phyloP scores from a whole-genome alignment of 441 rosid species.

The Daphne laureola region DNA sequence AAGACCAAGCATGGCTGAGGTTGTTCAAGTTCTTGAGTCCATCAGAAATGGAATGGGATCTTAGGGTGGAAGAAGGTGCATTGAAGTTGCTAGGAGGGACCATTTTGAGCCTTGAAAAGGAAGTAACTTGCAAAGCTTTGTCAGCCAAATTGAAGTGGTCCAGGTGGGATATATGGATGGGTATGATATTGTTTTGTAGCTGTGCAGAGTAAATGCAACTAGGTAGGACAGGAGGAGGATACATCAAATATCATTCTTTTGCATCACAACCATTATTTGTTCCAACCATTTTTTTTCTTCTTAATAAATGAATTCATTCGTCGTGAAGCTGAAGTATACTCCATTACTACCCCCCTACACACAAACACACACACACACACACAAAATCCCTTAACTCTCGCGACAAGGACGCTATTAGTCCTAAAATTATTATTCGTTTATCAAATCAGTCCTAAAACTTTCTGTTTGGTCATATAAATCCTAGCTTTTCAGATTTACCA shows the following conservation, averaged over 20 bases:
- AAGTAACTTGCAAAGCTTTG: conserved; percentile 8
- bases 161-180: conserved; percentile 17
- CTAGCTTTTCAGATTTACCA: too few relatives aligned
- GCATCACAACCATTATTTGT: conserved; percentile 26
- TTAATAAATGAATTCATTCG: conserved; percentile 35
- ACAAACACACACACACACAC: too few relatives aligned
- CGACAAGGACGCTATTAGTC: too few relatives aligned
- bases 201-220: conserved; percentile 23
- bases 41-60: conserved; percentile 59
- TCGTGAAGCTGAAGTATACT: too few relatives aligned
- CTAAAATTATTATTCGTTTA: too few relatives aligned
- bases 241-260: conserved; percentile 37
- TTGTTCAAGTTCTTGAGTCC: conserved; percentile 92
- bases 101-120: conserved; percentile 5
- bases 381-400: too few relatives aligned
- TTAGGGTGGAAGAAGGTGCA: conserved; percentile 18
- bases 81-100: conserved; percentile 14
- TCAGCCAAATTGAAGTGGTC: conserved; percentile 12
- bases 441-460: too few relatives aligned
- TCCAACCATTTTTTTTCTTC: conserved; percentile 20
- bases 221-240: conserved; percentile 9
- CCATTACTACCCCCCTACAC: too few relatives aligned
- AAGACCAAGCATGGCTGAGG: conserved; percentile 98
- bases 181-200: conserved; percentile 20
- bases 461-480: too few relatives aligned